Conservation (phyloP, 2,329 filamentous ascomycete genomes). For the Seiridium cupressi region DNA sequence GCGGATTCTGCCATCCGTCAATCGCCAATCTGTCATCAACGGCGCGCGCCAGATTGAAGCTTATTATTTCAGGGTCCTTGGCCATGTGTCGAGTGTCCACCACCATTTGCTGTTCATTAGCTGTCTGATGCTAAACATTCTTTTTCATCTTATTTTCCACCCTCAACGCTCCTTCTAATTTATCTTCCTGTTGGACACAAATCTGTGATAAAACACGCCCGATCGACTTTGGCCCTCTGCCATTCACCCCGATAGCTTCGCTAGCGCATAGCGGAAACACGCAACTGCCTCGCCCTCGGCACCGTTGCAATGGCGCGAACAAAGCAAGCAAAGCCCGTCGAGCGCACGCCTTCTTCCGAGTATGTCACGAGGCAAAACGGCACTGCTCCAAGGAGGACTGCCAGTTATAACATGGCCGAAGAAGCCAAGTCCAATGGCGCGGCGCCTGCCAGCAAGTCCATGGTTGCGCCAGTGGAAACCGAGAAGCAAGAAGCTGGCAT, state of each 20-base stretch:
- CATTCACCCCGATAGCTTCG: no score
- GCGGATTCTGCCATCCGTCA: conserved; percentile 24
- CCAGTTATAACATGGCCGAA: conserved; percentile 17
- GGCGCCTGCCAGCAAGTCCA: conserved; percentile 11
- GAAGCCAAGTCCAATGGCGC: conserved; percentile 30
- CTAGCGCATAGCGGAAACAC: no score
- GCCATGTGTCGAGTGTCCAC: neutral
- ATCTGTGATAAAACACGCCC: no score
- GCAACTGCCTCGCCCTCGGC: neutral
- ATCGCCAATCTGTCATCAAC: conserved; percentile 23
- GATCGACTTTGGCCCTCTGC: no score
- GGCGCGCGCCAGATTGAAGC: conserved; percentile 1
- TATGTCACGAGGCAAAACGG: conserved; percentile 42
- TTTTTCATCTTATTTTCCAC: neutral
- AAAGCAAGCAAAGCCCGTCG: conserved; percentile 65
- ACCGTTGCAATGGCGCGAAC: conserved; percentile 61
- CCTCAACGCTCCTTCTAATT: no score
- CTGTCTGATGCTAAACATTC: neutral
- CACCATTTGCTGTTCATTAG: neutral
- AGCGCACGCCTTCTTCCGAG: conserved; percentile 66
- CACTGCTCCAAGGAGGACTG: conserved; percentile 25
- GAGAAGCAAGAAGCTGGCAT: conserved; percentile 57
- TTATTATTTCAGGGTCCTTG: conserved; percentile 1
- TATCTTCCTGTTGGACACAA: no score
- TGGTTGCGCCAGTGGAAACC: conserved; percentile 18